Evolutionary conservation across 1,139 yeast species (phyloP).

Genomic region (Zygoascus meyerae): DNA sequence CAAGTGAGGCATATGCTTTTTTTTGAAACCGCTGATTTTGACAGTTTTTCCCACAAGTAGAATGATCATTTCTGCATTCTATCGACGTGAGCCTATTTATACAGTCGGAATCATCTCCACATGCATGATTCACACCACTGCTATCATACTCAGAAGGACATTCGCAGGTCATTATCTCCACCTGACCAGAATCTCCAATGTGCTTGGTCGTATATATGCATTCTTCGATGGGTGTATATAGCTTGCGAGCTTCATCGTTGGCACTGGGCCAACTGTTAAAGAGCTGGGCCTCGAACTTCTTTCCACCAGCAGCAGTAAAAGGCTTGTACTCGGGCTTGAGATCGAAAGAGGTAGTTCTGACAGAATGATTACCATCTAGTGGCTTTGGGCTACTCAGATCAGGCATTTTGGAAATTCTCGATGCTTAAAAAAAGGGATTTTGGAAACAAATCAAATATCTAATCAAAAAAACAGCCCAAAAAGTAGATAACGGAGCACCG

Average conservation of each 20-base stretch:
- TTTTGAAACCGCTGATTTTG: slow-evolving; percentile 83
- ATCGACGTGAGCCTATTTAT: slow-evolving; percentile 87
- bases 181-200: slow-evolving; percentile 64
- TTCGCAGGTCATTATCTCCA: slow-evolving; percentile 85
- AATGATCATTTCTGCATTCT: slow-evolving; percentile 74
- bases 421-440: too few relatives aligned
- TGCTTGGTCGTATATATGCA: slow-evolving; percentile 57
- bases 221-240: slow-evolving; percentile 51
- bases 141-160: slow-evolving; percentile 53
- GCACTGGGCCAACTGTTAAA: slow-evolving; percentile 50
- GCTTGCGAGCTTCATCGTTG: slow-evolving; percentile 61
- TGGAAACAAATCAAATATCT: too few relatives aligned
- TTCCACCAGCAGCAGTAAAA: not conserved
- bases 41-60: slow-evolving; percentile 72
- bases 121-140: slow-evolving; percentile 52
- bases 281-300: slow-evolving; percentile 24
- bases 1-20: slow-evolving; percentile 60
- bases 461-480: too few relatives aligned
- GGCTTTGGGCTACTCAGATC: too few relatives aligned
- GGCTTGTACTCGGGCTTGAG: too few relatives aligned
- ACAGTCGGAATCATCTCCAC: slow-evolving; percentile 84
- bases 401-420: too few relatives aligned
- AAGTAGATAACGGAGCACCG: too few relatives aligned
- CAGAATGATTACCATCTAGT: too few relatives aligned
- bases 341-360: too few relatives aligned